Evolutionary conservation across 2,329 filamentous ascomycete species (phyloP).

Genomic region (Aureobasidium mangrovei): DNA sequence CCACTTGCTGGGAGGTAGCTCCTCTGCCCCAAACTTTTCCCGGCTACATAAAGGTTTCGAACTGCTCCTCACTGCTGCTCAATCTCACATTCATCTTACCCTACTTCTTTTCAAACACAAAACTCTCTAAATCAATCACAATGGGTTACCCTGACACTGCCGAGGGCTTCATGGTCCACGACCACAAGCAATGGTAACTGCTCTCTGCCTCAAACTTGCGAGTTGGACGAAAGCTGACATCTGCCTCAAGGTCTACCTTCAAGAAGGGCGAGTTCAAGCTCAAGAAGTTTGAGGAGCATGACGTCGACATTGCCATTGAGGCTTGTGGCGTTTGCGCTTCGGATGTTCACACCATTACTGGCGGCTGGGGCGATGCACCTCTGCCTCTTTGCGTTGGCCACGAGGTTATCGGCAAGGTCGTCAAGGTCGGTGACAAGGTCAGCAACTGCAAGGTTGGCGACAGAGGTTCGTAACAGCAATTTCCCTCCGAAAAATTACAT

Average conservation of each 20-base stretch:
- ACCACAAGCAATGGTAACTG: constrained; percentile 50
- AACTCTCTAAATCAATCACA: constrained; percentile 17
- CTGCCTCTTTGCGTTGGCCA: constrained; percentile 59
- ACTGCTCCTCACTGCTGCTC: not conserved
- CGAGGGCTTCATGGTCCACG: constrained; percentile 40
- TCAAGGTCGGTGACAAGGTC: constrained; percentile 43
- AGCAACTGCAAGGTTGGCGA: constrained; percentile 39
- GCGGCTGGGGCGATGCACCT: constrained; percentile 57
- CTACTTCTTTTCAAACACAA: constrained; percentile 1
- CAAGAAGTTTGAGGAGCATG: constrained; percentile 78
- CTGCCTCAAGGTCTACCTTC: not conserved
- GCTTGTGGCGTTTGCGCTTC: constrained; percentile 57
- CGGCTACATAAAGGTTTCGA: constrained; percentile 8
- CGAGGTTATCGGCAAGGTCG: constrained; percentile 44
- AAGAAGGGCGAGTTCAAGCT: constrained; percentile 54
- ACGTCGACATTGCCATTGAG: constrained; percentile 81
- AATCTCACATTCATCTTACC: not conserved
- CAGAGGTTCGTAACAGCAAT: constrained; percentile 16
- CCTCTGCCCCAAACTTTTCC: constrained; percentile 8
- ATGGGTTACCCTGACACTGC: constrained; percentile 46
- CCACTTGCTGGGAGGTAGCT: not conserved
- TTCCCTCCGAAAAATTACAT: no score
- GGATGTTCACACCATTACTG: constrained; percentile 41
- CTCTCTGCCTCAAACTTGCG: constrained; percentile 27
- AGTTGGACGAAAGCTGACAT: constrained; percentile 33